Base-by-base conservation (phyloP, 2,329 filamentous ascomycete species). In the Elsinoe fawcettii region DNA sequence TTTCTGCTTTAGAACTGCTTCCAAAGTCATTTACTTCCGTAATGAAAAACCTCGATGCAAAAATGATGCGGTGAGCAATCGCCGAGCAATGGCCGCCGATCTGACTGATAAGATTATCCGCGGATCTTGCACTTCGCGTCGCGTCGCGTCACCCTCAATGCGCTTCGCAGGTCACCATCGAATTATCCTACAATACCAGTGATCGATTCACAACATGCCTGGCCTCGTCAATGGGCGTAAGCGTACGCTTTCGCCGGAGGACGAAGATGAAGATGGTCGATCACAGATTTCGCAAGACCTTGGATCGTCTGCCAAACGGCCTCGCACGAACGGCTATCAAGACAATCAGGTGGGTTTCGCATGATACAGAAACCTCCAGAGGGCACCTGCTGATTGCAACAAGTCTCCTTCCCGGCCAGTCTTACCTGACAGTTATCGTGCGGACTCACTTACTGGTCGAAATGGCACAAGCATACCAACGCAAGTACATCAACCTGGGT, bases 401-500 rank as follows among this genome's bases (percentile, higher is more conserved):
- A 9, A 56, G 54, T 37, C 41, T 12, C 41, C 54, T 11, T 25
- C 23, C 11, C 23, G 54, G 14, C 63, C 66, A 32, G 20, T 71
- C 2, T 64, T 71, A 4, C 69, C 69, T 2, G 62, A 67, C 57
- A 69, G 61, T 65, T 71, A 66, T 56, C 65, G 66, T 9, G 27
- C 37, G 65, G 67, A 60, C 66, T 64, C 16, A 64, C 67, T 64
- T 37, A 60, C 61, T 47, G 62, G 63, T 46, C 57, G 59, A 5
- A 54, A 59, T 22, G 49, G 18, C 59, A 59, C 39, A 12, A 37
- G 25, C 55, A 60, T 9, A 41, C 55, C 23, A 3, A 51, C 59
- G 2, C 61, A 63, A 16, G 63, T 66, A 32, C 69, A 76, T 64
- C 80, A 88, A 62, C 84, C 90, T 2, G 93, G 93, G 9, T 86